Base-by-base conservation (phyloP, 1,284 basidiomycete species). In the Pseudozyma hubeiensis region DNA sequence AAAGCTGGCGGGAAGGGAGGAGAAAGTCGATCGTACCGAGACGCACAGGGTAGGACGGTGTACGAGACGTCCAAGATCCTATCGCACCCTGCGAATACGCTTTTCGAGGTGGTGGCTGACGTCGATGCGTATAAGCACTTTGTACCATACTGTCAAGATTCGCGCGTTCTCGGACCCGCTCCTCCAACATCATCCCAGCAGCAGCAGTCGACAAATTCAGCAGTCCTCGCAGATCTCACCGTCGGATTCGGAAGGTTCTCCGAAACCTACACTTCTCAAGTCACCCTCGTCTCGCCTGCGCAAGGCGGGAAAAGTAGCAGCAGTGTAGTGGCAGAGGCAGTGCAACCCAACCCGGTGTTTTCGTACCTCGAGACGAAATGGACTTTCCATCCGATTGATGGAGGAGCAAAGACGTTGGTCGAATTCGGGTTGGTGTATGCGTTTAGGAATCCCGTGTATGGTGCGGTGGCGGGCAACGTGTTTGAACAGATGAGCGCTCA, bases 61-160 rank as follows among this genome's bases (percentile, higher is more conserved):
- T 77, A 77, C 54, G 62, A 69, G 19, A 63, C 66, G 13, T 54
- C 52, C 11, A 73, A 64, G 31, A 39, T 61, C 5, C 53, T 76
- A 16, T 6, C 51, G 10, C 61, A 64, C 29, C 41, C 66, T 4
- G 24, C 49, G 0, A 87, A 87, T 47, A 89, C 97, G 83, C 88
- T 99, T 3, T 98, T 95, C 85, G 86, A 89, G 6, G 86, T 98
- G 60, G 93, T 99, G 48, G 89, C 93, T 14, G 91, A 98, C 85
- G 91, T 97, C 19, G 89, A 89, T 8, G 91, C 92, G 5, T 99
- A 98, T 85, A 88, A 90, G 11, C 86, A 87, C 52, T 99, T 97
- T 82, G 87, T 99, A 49, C 96, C 96, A 0, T 97, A 93, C 85
- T 97, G 95, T 86, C 90, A 89, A 16, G 86, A 87, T 33, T 93